Evolutionary conservation across 148 eudicot species (phyloP).

Genomic region (Rhododendron williamsianum): DNA sequence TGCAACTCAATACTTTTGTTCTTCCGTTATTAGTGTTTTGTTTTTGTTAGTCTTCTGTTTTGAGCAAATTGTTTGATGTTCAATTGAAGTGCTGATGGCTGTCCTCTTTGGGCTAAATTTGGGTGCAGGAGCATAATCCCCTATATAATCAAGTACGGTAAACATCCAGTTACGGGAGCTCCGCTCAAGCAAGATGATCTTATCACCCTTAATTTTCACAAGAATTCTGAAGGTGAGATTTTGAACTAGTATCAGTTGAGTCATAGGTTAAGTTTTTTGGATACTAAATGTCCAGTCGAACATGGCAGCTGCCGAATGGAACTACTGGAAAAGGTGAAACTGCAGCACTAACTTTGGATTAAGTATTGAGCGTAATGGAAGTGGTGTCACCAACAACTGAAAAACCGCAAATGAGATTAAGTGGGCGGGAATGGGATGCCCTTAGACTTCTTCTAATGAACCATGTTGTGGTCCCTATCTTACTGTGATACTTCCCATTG

Average conservation of each 20-base stretch:
- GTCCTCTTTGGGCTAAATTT: constrained; percentile 8
- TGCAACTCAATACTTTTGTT: background rate
- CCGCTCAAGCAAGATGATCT: constrained; percentile 72
- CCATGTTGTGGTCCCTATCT: background rate
- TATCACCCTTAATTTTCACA: constrained; percentile 79
- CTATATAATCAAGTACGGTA: constrained; percentile 74
- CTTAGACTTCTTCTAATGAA: background rate
- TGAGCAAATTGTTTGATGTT: background rate
- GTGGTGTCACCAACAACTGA: background rate
- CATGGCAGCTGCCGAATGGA: background rate
- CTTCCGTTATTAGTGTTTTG: background rate
- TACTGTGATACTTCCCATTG: background rate
- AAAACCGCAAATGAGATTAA: background rate
- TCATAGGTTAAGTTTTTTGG: background rate
- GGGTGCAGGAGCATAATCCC: constrained; percentile 71
- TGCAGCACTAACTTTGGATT: background rate
- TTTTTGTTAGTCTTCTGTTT: background rate
- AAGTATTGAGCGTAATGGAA: background rate
- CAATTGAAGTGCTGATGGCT: background rate
- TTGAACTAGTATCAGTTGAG: background rate
- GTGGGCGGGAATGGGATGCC: background rate
- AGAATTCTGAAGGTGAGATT: constrained; percentile 68
- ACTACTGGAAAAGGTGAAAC: background rate
- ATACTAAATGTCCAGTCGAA: background rate
- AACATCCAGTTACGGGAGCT: constrained; percentile 83